These are phyloP conservation scores for Pseudogymnoascus sp. DNA, from an alignment of 2,329 filamentous ascomycete species.

Conservation along the genomic window DNA sequence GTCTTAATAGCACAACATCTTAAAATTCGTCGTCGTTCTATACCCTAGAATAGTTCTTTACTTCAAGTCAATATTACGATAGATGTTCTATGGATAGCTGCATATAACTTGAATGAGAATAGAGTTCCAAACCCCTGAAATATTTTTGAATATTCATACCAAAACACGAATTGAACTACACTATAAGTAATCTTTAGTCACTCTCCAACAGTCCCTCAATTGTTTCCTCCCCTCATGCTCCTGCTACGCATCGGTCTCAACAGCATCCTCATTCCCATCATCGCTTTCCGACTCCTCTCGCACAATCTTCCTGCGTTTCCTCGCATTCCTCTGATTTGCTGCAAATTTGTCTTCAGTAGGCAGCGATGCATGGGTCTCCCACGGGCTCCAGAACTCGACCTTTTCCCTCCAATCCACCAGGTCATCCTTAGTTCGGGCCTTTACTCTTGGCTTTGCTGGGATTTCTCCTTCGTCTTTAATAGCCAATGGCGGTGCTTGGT, in stretches of 20 bases:
- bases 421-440: neutral
- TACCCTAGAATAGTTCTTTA: neutral
- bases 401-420: slow-evolving; percentile 22
- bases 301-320: neutral
- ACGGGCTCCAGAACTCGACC: slow-evolving; percentile 23
- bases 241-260: neutral
- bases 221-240: no score
- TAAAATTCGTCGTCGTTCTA: neutral
- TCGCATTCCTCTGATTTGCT: neutral
- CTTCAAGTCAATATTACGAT: neutral
- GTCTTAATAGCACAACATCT: no score
- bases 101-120: neutral
- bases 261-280: neutral
- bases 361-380: slow-evolving; percentile 18
- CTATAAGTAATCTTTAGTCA: neutral
- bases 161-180: neutral
- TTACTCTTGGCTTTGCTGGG: neutral
- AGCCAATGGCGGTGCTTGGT: slow-evolving; percentile 21
- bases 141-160: neutral
- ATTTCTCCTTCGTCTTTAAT: slow-evolving; percentile 13
- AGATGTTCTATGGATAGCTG: neutral
- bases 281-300: neutral
- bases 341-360: neutral
- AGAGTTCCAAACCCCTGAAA: neutral
- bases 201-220: neutral